Base-by-base conservation (phyloP, 2,329 filamentous ascomycete species). In the Aspergillus sp. region DNA sequence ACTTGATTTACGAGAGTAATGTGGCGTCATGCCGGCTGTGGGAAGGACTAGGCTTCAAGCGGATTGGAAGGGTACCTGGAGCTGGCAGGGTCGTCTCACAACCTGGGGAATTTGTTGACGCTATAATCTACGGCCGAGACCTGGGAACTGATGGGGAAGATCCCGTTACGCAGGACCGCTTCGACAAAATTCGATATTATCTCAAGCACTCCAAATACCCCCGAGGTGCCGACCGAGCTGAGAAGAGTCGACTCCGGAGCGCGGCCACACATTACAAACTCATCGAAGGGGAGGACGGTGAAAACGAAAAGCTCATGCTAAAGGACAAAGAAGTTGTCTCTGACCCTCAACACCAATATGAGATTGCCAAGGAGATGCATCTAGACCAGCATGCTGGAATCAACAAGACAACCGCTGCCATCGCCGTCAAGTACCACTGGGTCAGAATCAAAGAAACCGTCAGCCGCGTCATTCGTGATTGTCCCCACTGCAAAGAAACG, bases 181-280 rank as follows among this genome's bases (percentile, higher is more conserved):
- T 98, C 81, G 93, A 97, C 81, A 97, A 97, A 82, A 98, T 98
- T 73, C 89, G 93, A 70, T 98, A 90, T 81, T 98, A 98, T 77
- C 86, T 98, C 71, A 96, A 96, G 77, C 91, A 93, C 74, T 89
- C 89, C 70, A 91, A 93, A 75, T 98, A 99, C 75, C 95, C 95
- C 59, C 88, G 89, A 68, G 93, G 93, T 61, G 93, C 93, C 71
- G 92, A 97, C 80, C 86, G 93, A 58, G 93, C 93, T 57, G 95
- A 98, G 77, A 98, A 98, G 84, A 93, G 89, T 77, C 89, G 93
- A 67, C 86, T 99, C 56, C 86, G 95, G 67, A 96, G 90, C 75
- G 93, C 93, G 48, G 93, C 93, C 41, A 96, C 92, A 19, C 93
- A 98, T 77, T 98, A 98, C 80, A 95, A 95, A 75, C 86, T 97